Evolutionary conservation across 768 basidiomycete genomes (phyloP), one percentile per base, ranked within the genome.

Genomic region (Auricularia cornea): DNA sequence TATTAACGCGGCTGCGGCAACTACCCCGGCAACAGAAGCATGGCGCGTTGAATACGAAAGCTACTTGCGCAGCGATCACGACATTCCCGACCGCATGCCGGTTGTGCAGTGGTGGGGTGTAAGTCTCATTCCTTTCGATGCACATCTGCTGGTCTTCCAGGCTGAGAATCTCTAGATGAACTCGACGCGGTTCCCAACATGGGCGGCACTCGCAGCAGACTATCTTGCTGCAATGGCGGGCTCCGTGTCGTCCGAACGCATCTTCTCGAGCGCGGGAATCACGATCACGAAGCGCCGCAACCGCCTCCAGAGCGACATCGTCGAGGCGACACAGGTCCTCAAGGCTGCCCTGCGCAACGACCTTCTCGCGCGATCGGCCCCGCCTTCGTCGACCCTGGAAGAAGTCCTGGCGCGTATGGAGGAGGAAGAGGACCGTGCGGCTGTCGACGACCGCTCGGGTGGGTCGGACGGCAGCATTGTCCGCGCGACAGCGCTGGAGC

Each of bases 221-320:
- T 74, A 75, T 29, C 70, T 79, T 11, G 59, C 75, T 2, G 72
- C 80, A 29, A 77, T 78, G 74, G 73, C 74, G 11, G 68, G 72
- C 12, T 70, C 67, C 1, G 76, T 79, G 10, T 78, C 77, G 3
- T 75, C 74, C 67, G 75, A 79, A 65, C 70, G 69, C 8, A 77
- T 76, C 3, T 80, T 80, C 64, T 80, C 75, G 1, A 67, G 70
- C 3, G 77, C 72, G 10, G 76, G 77, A 3, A 76, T 79, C 32
- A 79, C 78, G 0, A 72, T 78, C 54, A 71, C 65, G 14, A 77
- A 77, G 64, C 71, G 67, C 28, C 68, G 70, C 3, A 77, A 74
- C 61, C 66, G 70, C 11, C 70, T 77, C 52, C 73, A 76, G 59
- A 71, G 64, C 16, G 73, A 78, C 66, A 70, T 76, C 61, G 71